These are phyloP conservation scores for Hymenoscyphus scutula DNA, from an alignment of 2,329 filamentous ascomycete species.

Conservation along the genomic window DNA sequence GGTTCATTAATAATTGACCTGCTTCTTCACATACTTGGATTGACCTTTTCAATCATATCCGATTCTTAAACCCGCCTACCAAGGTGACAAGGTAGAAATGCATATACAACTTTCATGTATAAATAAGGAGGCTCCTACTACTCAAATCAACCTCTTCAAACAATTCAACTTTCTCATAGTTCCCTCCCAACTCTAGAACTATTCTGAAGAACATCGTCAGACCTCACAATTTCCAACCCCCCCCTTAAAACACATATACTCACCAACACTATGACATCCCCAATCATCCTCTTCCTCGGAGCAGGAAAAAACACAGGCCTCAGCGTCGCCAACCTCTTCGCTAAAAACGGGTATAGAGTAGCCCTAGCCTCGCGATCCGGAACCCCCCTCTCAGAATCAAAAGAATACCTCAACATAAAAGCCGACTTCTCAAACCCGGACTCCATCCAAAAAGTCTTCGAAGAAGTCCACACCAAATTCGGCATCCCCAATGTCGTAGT, in stretches of 20 bases:
- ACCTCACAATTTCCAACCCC: not conserved
- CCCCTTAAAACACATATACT: not conserved
- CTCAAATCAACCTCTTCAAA: not conserved
- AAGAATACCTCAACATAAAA: conserved; percentile 37
- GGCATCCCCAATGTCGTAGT: conserved; percentile 43
- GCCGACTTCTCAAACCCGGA: conserved; percentile 40
- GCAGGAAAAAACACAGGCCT: conserved; percentile 41
- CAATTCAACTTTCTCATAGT: not conserved
- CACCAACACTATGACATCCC: not conserved
- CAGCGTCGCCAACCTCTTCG: conserved; percentile 37
- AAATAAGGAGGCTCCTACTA: not conserved
- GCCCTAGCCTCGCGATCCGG: conserved; percentile 38
- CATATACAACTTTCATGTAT: too few relatives aligned
- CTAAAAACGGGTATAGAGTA: conserved; percentile 42
- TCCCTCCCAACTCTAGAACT: not conserved
- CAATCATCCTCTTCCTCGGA: conserved; percentile 41
- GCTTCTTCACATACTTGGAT: not conserved
- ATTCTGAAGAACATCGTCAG: not conserved
- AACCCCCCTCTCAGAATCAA: conserved; percentile 19
- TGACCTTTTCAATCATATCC: too few relatives aligned
- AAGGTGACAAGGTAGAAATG: too few relatives aligned
- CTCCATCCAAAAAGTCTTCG: conserved; percentile 38
- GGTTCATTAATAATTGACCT: not conserved
- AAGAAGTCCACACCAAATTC: conserved; percentile 34
- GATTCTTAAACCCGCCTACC: too few relatives aligned